Base-by-base conservation (phyloP, 352 stramenopile species). In the Globisporangium canariense region DNA sequence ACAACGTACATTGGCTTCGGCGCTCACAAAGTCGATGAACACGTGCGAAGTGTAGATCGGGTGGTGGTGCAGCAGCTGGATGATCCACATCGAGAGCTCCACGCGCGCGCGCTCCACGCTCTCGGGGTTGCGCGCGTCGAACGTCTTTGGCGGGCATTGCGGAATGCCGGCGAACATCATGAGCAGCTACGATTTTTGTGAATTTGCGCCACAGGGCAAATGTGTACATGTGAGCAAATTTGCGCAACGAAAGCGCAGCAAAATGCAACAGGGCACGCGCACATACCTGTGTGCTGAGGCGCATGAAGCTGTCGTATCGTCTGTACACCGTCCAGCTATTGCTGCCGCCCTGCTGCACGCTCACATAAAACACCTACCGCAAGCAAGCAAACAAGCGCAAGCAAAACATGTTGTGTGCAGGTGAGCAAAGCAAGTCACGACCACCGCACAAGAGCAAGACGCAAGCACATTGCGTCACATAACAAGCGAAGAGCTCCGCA, bases 11-110 rank as follows among this genome's bases (percentile, higher is more conserved):
- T 94, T 94, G 67, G 86, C 86, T 50, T 94, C 86, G 22, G 73
- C 73, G 59, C 77, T 91, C 50, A 93, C 74, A 66, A 94, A 94
- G 54, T 94, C 83, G 45, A 92, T 70, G 61, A 94, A 93, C 4
- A 89, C 80, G 59, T 91, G 86, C 53, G 83, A 94, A 71, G 90
- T 82, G 66, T 83, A 89, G 63, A 94, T 81, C n/a, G 86, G 78
- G 53, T 82, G 70, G 69, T 94, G 82, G 58, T 88, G 81, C 54
- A 93, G 68, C 13, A 94, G 71, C 66, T 93, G 84, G 74, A 89
- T 83, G 45, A 94, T 71, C 86, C 86, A 94, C 74, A 91, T 88
- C 30, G 72, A 83, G 59, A 94, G 63, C 38, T 93, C 86, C 49
- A 85, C 73, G 36, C 83, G 82, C 38, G 77, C 75, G 65, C 89